Evolutionary conservation across 2,329 filamentous ascomycete genomes (phyloP).

Genomic region (Sarocladiaceae sp.): DNA sequence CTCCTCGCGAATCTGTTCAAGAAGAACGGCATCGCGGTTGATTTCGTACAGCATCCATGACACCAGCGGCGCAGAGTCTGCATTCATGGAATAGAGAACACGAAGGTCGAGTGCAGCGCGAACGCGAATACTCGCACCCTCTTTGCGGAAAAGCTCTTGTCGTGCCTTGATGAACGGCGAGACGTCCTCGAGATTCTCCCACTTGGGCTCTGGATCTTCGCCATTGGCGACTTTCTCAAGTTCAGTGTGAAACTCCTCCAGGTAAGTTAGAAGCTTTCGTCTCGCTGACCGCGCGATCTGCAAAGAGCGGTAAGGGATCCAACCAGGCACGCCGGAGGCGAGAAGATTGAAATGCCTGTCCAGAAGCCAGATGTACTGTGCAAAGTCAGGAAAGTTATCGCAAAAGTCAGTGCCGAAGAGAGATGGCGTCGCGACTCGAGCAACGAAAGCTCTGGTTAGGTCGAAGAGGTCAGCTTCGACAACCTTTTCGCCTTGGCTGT

Average conservation of each 20-base stretch:
- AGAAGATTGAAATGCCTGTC: slow-evolving; percentile 28
- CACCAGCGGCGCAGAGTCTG: slow-evolving; percentile 31
- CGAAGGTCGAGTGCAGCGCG: slow-evolving; percentile 30
- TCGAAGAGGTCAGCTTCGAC: slow-evolving; percentile 30
- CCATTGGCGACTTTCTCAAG: slow-evolving; percentile 28
- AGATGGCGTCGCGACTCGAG: slow-evolving; percentile 27
- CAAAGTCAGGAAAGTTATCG: slow-evolving; percentile 34
- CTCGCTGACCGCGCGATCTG: slow-evolving; percentile 27
- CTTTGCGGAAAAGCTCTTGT: slow-evolving; percentile 23
- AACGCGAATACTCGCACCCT: slow-evolving; percentile 24
- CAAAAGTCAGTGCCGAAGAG: slow-evolving; percentile 37
- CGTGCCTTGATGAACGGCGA: slow-evolving; percentile 27
- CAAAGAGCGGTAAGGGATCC: slow-evolving; percentile 27
- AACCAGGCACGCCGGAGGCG: slow-evolving; percentile 25
- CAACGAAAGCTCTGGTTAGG: slow-evolving; percentile 30
- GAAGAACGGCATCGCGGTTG: slow-evolving; percentile 31
- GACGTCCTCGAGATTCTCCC: slow-evolving; percentile 33
- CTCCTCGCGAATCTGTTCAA: slow-evolving; percentile 33
- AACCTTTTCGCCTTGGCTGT: slow-evolving; percentile 18
- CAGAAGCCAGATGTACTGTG: slow-evolving; percentile 32
- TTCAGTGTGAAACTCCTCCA: slow-evolving; percentile 30
- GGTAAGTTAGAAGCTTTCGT: slow-evolving; percentile 21
- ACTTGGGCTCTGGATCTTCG: slow-evolving; percentile 25
- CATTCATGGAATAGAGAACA: slow-evolving; percentile 33
- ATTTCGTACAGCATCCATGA: slow-evolving; percentile 39